These are phyloP conservation scores for Talaromyces liani DNA, from an alignment of 495 filamentous ascomycete genomes.

Conservation along the genomic window DNA sequence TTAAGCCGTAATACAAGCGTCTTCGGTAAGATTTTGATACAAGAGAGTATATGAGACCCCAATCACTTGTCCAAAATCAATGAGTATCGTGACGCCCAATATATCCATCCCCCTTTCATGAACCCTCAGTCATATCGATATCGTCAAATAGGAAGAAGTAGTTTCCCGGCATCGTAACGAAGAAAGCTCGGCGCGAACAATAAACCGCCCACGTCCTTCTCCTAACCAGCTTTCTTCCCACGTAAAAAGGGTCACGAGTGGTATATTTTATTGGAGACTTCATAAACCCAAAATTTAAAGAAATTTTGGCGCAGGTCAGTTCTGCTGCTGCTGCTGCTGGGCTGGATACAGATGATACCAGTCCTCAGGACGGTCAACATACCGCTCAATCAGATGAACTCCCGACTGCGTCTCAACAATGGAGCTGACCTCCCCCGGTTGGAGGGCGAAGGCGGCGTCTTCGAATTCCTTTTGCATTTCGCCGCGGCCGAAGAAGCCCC, in stretches of 20 bases:
- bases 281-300: neutral
- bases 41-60: neutral
- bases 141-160: neutral
- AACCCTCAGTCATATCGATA: neutral
- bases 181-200: neutral
- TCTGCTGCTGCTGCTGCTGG: slow-evolving; percentile 6
- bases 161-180: neutral
- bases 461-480: slow-evolving; percentile 99
- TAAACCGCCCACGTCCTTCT: neutral
- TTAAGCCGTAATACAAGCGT: too few species aligned
- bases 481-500: slow-evolving; percentile 82
- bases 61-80: too few species aligned
- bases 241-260: neutral
- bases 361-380: slow-evolving; percentile 21
- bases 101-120: too few species aligned
- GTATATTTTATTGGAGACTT: slow-evolving; percentile 25
- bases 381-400: slow-evolving; percentile 94
- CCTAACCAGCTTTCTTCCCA: too few species aligned
- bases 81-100: too few species aligned
- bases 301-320: slow-evolving; percentile 13
- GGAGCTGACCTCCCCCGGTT: slow-evolving; percentile 75
- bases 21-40: neutral
- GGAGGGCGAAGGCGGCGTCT: slow-evolving; percentile 81
- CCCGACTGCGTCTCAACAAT: slow-evolving; percentile 91
- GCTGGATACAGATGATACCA: slow-evolving; percentile 4